Evolutionary conservation across 139 green algal genomes (phyloP).

Genomic region (Eudorina sp.): DNA sequence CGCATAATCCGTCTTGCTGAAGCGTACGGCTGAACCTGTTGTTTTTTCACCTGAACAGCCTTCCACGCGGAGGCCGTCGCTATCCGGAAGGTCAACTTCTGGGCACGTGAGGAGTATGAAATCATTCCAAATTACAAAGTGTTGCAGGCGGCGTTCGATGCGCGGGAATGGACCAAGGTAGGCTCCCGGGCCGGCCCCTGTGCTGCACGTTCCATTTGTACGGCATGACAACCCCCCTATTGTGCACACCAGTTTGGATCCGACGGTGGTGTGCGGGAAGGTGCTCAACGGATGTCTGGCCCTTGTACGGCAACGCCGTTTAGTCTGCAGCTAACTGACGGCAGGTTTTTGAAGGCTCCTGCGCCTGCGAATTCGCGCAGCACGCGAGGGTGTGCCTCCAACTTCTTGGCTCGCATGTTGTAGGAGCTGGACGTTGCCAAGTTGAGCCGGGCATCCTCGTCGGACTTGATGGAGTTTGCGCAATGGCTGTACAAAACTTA

Average conservation of each 20-base stretch:
- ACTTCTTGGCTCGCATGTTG: no score
- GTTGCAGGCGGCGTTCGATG: slow-evolving; percentile 65
- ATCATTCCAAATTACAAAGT: slow-evolving; percentile 77
- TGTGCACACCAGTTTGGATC: no score
- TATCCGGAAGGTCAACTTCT: slow-evolving; percentile 71
- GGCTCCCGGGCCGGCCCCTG: not conserved
- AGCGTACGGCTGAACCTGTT: not conserved
- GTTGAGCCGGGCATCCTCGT: slow-evolving; percentile 54
- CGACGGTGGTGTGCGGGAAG: no score
- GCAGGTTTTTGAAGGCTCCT: no score
- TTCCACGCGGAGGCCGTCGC: not conserved
- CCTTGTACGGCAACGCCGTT: no score
- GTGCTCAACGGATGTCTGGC: no score
- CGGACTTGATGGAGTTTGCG: slow-evolving; percentile 68
- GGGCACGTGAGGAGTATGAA: slow-evolving; percentile 68
- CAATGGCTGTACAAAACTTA: slow-evolving; percentile 73
- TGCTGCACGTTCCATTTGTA: not conserved
- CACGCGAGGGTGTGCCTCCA: no score
- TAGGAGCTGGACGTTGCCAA: slow-evolving; percentile 69
- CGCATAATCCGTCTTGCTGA: no score
- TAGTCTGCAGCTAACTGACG: no score
- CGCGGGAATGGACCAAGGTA: slow-evolving; percentile 62
- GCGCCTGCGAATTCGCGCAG: no score
- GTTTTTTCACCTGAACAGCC: not conserved
- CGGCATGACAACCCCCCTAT: no score